Evolutionary conservation across 768 basidiomycete species (phyloP), one percentile per base, ranked within the genome.

Genomic region (Leccinum variicolor): DNA sequence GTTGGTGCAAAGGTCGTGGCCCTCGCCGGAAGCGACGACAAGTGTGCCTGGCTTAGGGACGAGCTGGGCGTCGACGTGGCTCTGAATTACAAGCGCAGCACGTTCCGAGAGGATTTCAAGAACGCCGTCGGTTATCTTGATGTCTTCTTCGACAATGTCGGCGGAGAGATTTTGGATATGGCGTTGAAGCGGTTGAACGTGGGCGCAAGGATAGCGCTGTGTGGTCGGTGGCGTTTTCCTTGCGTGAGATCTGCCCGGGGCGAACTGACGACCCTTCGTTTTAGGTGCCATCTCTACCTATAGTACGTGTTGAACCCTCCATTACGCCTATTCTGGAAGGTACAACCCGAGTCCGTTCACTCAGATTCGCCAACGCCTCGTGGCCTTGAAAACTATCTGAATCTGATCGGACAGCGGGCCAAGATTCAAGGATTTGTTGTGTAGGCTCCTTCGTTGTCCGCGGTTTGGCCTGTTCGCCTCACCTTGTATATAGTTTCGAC

Each of bases 341-440:
- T 36, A 11, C 2, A 29, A 25, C 54, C 29, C 31, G 3, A 28
- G 58, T 45, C 49, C 34, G 31, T 50, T 31, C 50, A 5, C 34
- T 29, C 63, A 90, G 88, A 90, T 66, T 68, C 77, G 28, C 55
- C 75, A 1, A 81, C 79, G 58, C 86, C 90, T 2, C 81, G 78
- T 58, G 90, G 90, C 14, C 76, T 95, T 15, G 75, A 81, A 57
- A 80, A 81, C 51, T 93, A 92, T 66, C 61, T 80, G 34, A 84
- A 77, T 55, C 74, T 97, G 54, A 94, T 97, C 62, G 66, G 81
- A 0, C 86, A 89, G 67, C 82, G 93, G 45, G 92, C 90, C 15
- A 87, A 78, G 41, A 84, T 98, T 1, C 77, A 90, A 66, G 95
- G 95, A 8, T 97, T 94, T 74, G 77, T 95, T 64, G 81, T 92